These are phyloP conservation scores for Davidsoniella neocaledoniae DNA, from an alignment of 2,329 filamentous ascomycete genomes.

Conservation along the genomic window DNA sequence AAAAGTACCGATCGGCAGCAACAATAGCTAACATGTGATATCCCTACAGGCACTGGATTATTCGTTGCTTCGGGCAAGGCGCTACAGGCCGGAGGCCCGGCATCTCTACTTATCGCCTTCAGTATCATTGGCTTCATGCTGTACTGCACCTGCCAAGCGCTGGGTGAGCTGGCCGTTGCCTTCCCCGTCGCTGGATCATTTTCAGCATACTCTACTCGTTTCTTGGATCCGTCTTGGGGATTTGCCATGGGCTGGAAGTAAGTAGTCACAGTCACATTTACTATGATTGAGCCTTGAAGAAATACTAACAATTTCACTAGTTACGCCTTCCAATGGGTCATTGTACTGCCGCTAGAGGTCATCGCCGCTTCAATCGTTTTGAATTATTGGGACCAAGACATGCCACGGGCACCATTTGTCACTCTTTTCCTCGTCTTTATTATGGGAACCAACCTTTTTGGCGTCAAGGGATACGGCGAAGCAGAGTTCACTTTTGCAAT, in stretches of 20 bases:
- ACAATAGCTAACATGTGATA: slow-evolving; percentile 7
- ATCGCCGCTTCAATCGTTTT: slow-evolving; percentile 76
- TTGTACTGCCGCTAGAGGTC: slow-evolving; percentile 69
- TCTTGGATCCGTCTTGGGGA: slow-evolving; percentile 85
- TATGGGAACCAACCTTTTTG: slow-evolving; percentile 69
- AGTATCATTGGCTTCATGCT: slow-evolving; percentile 69
- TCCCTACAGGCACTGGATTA: slow-evolving; percentile 50
- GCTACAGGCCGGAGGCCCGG: slow-evolving; percentile 57
- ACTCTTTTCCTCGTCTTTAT: slow-evolving; percentile 65
- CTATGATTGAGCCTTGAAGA: not conserved
- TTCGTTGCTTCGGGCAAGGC: slow-evolving; percentile 71
- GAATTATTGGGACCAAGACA: slow-evolving; percentile 52
- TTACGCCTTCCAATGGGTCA: slow-evolving; percentile 77
- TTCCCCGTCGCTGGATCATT: slow-evolving; percentile 90
- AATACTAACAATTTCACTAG: slow-evolving; percentile 23
- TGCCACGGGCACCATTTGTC: slow-evolving; percentile 62
- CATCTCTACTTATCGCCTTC: slow-evolving; percentile 63
- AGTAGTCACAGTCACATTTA: slow-evolving; percentile 21
- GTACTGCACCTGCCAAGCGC: slow-evolving; percentile 78
- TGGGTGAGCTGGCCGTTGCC: slow-evolving; percentile 79
- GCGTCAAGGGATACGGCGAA: slow-evolving; percentile 77
- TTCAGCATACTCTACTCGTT: slow-evolving; percentile 78
- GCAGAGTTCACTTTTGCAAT: slow-evolving; percentile 78
- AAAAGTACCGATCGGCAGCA: not conserved
- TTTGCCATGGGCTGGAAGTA: slow-evolving; percentile 93